These are phyloP conservation scores for Fremontodendron californicum DNA, from an alignment of 345 rosid genomes.

Conservation along the genomic window DNA sequence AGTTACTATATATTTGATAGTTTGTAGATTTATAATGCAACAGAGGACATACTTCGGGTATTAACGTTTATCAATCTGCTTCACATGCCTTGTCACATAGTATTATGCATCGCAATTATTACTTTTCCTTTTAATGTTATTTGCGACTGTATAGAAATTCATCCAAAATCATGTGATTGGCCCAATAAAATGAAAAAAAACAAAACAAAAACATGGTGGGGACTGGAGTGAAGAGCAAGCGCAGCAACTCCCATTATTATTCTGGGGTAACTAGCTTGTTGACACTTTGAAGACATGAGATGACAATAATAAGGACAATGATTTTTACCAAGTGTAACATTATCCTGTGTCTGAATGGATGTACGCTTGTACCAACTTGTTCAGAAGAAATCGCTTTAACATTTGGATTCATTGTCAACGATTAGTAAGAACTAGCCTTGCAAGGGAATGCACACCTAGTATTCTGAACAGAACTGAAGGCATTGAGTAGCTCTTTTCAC, in stretches of 20 bases:
- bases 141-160: neutral
- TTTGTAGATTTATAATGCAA: too few relatives aligned
- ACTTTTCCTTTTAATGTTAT: neutral
- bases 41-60: neutral
- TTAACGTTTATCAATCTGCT: neutral
- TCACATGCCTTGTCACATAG: neutral
- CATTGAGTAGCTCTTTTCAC: neutral
- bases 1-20: too few relatives aligned
- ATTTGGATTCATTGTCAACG: too few relatives aligned
- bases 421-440: too few relatives aligned
- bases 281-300: neutral
- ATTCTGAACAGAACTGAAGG: neutral
- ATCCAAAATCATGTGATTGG: neutral
- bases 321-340: too few relatives aligned
- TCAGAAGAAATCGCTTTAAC: too few relatives aligned
- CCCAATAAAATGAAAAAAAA: neutral
- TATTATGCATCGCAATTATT: neutral
- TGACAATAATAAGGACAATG: neutral
- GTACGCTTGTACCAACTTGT: too few relatives aligned
- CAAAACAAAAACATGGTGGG: neutral
- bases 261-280: neutral
- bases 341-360: neutral
- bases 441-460: too few relatives aligned
- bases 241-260: neutral
- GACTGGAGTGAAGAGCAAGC: neutral